These are phyloP conservation scores for Pichia kluyveri DNA, from an alignment of 805 yeast genomes.

Conservation along the genomic window DNA sequence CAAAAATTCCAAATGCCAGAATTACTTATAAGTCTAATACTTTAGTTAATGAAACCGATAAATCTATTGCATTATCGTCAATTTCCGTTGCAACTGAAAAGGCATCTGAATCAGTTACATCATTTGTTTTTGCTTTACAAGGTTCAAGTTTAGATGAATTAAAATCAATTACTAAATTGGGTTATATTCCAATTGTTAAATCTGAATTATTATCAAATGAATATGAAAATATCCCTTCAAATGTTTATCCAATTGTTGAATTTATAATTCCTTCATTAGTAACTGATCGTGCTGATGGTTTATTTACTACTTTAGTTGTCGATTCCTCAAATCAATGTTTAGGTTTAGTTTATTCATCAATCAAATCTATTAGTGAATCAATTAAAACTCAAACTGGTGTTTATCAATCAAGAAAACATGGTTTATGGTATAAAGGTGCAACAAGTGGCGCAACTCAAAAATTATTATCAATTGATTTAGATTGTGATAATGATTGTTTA, in stretches of 20 bases:
- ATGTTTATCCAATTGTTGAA: conserved; percentile 25
- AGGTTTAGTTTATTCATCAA: conserved; percentile 87
- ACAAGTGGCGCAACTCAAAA: conserved; percentile 94
- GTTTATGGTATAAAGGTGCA: conserved; percentile 92
- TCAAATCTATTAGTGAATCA: conserved; percentile 73
- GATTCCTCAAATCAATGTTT: conserved; percentile 61
- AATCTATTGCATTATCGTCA: conserved; percentile 11
- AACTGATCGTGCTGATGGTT: conserved; percentile 82
- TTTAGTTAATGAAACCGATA: neutral
- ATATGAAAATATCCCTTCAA: conserved; percentile 22
- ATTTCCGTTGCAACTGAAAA: neutral
- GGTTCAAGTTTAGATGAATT: neutral
- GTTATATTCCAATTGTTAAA: conserved; percentile 29
- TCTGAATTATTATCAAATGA: conserved; percentile 25
- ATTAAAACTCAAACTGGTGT: conserved; percentile 79
- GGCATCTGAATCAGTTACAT: conserved; percentile 2
- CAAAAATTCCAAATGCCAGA: conserved; percentile 27
- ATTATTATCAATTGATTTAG: conserved; percentile 56
- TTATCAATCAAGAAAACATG: conserved; percentile 86
- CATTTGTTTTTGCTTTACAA: neutral
- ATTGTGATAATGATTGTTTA: conserved; percentile 90
- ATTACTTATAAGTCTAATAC: conserved; percentile 18
- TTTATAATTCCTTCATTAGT: conserved; percentile 43
- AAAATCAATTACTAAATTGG: conserved; percentile 12
- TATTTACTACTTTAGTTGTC: conserved; percentile 76